Evolutionary conservation across 352 stramenopile species (phyloP).

Genomic region (Paralagenidium karlingii): DNA sequence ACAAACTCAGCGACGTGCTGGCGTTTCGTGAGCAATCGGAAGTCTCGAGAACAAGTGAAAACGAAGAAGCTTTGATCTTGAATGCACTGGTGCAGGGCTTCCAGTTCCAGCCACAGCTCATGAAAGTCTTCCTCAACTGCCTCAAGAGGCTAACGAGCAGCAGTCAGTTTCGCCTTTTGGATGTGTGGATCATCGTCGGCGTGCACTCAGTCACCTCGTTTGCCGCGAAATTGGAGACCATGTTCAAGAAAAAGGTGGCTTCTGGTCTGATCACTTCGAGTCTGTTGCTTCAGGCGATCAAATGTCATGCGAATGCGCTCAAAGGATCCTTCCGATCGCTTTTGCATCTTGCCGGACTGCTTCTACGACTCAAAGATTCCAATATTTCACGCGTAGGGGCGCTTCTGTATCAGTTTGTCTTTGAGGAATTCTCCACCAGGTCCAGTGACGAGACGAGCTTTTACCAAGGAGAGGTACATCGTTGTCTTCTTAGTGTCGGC

Average conservation of each 20-base stretch:
- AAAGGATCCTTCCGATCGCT: constrained; percentile 27
- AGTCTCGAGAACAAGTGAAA: constrained; percentile 3
- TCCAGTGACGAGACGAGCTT: constrained; percentile 11
- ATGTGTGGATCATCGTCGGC: constrained; percentile 33
- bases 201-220: constrained; percentile 24
- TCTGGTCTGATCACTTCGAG: constrained; percentile 8
- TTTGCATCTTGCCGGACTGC: constrained; percentile 14
- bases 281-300: constrained; percentile 17
- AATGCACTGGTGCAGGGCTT: constrained; percentile 35
- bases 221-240: constrained; percentile 19
- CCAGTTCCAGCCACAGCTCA: constrained; percentile 31
- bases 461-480: constrained; percentile 34
- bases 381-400: constrained; percentile 8
- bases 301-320: constrained; percentile 21
- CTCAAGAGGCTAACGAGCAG: constrained; percentile 9
- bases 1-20: constrained; percentile 22
- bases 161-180: constrained; percentile 15
- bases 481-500: neutral
- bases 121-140: constrained; percentile 22
- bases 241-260: constrained; percentile 29
- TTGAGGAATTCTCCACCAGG: constrained; percentile 24
- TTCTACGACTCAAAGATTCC: constrained; percentile 17
- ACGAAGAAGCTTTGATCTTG: constrained; percentile 35
- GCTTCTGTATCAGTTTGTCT: constrained; percentile 29
- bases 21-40: neutral